Base-by-base conservation (phyloP, 2,329 filamentous ascomycete species). In the Mycosphaerella sp. region DNA sequence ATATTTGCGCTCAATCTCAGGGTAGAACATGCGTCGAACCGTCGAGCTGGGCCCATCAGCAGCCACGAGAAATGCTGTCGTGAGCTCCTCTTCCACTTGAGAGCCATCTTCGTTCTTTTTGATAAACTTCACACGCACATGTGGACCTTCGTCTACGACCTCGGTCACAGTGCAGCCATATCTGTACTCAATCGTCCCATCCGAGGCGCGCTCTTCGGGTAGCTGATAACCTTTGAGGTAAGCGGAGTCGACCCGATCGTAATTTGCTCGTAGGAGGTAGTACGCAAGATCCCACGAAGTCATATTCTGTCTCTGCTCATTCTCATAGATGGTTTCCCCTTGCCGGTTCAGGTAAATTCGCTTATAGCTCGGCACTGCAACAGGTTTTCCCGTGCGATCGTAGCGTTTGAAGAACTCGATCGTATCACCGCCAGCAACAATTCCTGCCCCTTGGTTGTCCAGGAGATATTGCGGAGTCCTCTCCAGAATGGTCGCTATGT, bases 211-310 rank as follows among this genome's bases (percentile, higher is more conserved):
- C 42, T 46, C 51, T 43, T 64, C 61, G 2, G 57, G 51, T 2
- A 62, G 46, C 41, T 57, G 57, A 14, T 61, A 62, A 5, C 59
- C 64, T 11, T 63, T 50, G 26, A 68, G 58, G 57, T 69, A 70
- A 21, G 53, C 61, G 45, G 64, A 66, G 36, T 65, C 55, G 4
- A 67, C 57, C 61, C 70, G 68, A 56, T 77, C 74, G 55, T 74
- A 76, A 54, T 76, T 76, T 32, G 74, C 73, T 46, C 74, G 69
- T 58, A 76, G 66, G 4, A 76, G 53, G 46, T 74, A 69, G 55
- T 77, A 76, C 1, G 68, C 63, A 39, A 76, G 51, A 50, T 76
- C 73, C 75, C 75, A 77, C 53, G 70, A 73, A 4, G 73, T 76
- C 48, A 76, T 76, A 56, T 69, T 70, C 61, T 76, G 74, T n/a